Evolutionary conservation across 2,329 filamentous ascomycete species (phyloP).

Genomic region (Incumbomyces delicatus): DNA sequence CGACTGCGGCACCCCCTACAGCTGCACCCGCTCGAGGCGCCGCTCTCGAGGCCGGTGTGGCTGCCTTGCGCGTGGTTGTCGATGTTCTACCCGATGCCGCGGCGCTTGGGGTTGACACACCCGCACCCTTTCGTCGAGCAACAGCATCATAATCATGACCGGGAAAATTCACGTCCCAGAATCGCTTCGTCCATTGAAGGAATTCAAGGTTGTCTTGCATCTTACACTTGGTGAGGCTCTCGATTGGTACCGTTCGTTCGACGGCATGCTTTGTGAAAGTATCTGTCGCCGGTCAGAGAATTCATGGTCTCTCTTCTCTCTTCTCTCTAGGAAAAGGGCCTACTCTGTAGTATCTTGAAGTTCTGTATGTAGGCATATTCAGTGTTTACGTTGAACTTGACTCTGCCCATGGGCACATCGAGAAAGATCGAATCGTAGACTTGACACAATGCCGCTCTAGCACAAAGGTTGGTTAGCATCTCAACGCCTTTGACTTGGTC

Average conservation of each 20-base stretch:
- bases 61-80: conserved; percentile 46
- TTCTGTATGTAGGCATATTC: conserved; percentile 98
- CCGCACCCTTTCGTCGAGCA: conserved; percentile 67
- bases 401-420: conserved; percentile 87
- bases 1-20: conserved; percentile 33
- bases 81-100: conserved; percentile 38
- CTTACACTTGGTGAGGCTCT: conserved; percentile 89
- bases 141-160: conserved; percentile 95
- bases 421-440: conserved; percentile 97
- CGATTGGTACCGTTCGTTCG: conserved; percentile 82
- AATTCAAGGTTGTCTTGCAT: conserved; percentile 99
- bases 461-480: conserved; percentile 6
- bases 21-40: conserved; percentile 30
- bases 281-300: conserved; percentile 36
- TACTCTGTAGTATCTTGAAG: conserved; percentile 95
- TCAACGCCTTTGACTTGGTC: too few species aligned
- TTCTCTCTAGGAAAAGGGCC: too few species aligned
- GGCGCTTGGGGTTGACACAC: conserved; percentile 44
- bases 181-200: conserved; percentile 90
- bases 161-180: conserved; percentile 97
- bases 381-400: conserved; percentile 96
- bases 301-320: neutral
- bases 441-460: conserved; percentile 87
- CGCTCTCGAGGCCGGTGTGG: conserved; percentile 45
- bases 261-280: conserved; percentile 76